Conservation (phyloP, 2,329 filamentous ascomycete species). For the Helotiales sp. region DNA sequence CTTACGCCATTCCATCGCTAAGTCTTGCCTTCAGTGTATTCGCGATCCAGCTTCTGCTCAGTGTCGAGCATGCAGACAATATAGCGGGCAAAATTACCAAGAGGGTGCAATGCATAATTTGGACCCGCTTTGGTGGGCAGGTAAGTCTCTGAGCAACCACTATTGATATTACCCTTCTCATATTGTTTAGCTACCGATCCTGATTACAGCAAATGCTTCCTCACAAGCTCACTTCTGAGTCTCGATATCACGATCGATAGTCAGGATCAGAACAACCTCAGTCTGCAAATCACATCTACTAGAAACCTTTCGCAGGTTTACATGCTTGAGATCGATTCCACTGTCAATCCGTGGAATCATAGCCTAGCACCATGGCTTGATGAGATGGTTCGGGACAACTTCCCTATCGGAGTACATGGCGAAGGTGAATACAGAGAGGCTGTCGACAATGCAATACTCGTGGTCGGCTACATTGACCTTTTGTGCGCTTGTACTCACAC, state of each 20-base stretch:
- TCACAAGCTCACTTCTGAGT: neutral
- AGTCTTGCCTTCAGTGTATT: neutral
- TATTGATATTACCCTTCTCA: neutral
- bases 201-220: neutral
- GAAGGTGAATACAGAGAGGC: neutral
- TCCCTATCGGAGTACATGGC: neutral
- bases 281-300: neutral
- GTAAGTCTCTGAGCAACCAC: neutral
- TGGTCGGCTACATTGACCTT: neutral
- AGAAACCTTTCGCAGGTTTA: neutral
- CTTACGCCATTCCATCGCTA: neutral
- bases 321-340: neutral
- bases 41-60: neutral
- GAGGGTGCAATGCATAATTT: neutral
- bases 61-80: neutral
- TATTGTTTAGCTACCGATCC: neutral
- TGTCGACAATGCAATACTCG: neutral
- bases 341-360: neutral
- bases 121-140: neutral
- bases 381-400: neutral
- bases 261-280: neutral
- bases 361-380: neutral
- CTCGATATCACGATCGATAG: neutral
- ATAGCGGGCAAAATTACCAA: neutral
- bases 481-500: neutral